phyloP scores from a whole-genome alignment of 2,329 filamentous ascomycete species.

The Claviceps spartinae region DNA sequence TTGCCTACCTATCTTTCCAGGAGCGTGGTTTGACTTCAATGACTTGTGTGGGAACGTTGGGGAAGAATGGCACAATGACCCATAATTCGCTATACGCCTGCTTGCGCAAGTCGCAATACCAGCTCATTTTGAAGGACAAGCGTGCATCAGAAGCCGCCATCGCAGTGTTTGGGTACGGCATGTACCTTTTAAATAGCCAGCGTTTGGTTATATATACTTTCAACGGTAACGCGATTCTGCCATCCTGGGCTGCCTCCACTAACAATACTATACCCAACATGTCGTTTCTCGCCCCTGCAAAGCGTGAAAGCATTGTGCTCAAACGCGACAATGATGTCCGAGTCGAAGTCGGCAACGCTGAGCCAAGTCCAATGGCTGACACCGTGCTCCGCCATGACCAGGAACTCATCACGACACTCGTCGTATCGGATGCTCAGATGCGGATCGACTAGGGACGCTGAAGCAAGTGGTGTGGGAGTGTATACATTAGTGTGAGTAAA shows the following conservation, averaged over 20 bases:
- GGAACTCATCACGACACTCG: background rate
- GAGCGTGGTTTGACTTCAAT: too few species aligned
- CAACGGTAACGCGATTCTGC: background rate
- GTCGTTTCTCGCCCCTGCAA: background rate
- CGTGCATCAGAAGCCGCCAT: too few species aligned
- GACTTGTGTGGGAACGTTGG: too few species aligned
- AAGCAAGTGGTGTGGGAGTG: slow-evolving; percentile 1
- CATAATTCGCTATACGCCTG: too few species aligned
- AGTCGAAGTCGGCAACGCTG: slow-evolving; percentile 1
- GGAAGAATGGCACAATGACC: too few species aligned
- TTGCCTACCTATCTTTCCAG: too few species aligned
- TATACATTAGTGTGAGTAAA: slow-evolving; percentile 3
- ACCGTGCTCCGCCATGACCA: background rate
- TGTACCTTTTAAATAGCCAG: background rate
- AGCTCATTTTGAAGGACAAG: too few species aligned
- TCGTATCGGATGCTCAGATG: background rate
- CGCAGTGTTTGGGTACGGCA: too few species aligned
- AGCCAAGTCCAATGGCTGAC: slow-evolving; percentile 5
- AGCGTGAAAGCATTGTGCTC: slow-evolving; percentile 5
- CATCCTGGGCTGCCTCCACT: slow-evolving; percentile 1
- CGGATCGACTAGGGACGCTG: slow-evolving; percentile 1
- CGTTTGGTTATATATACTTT: slow-evolving; percentile 4
- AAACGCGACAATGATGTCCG: slow-evolving; percentile 1
- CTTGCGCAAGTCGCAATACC: too few species aligned
- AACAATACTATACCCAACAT: slow-evolving; percentile 1